These are phyloP conservation scores for Triticum monococcum DNA, from an alignment of 176 grass and related monocot genomes.

Conservation along the genomic window DNA sequence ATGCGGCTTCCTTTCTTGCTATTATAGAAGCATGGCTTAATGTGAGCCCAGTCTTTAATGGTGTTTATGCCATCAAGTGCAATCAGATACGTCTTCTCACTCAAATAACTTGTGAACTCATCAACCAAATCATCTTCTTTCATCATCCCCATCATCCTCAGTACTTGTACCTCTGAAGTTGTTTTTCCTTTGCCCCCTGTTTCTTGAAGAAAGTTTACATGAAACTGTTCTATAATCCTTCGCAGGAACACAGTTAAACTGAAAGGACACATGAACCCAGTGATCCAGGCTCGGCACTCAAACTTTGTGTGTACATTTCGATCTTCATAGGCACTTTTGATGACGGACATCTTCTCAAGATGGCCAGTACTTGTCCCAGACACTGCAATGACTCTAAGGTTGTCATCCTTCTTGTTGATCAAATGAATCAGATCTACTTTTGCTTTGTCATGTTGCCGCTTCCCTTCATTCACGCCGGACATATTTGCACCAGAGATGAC, in stretches of 20 bases:
- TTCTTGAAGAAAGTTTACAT: neutral
- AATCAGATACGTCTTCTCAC: neutral
- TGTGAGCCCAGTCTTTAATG: neutral
- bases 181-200: neutral
- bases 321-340: neutral
- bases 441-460: neutral
- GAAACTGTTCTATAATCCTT: neutral
- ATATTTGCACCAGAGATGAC: neutral
- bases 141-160: neutral
- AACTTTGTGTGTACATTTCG: neutral
- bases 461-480: neutral
- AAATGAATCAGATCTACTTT: neutral
- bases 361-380: neutral
- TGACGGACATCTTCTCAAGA: neutral
- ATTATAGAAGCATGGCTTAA: neutral
- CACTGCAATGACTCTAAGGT: constrained; percentile 2
- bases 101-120: neutral
- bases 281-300: neutral
- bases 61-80: neutral
- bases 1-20: neutral
- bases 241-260: neutral
- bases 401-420: neutral
- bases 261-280: neutral
- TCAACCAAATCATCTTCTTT: neutral
- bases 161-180: neutral